Base-by-base conservation (phyloP, 176 grass and related monocot species). In the Carex cristatella region DNA sequence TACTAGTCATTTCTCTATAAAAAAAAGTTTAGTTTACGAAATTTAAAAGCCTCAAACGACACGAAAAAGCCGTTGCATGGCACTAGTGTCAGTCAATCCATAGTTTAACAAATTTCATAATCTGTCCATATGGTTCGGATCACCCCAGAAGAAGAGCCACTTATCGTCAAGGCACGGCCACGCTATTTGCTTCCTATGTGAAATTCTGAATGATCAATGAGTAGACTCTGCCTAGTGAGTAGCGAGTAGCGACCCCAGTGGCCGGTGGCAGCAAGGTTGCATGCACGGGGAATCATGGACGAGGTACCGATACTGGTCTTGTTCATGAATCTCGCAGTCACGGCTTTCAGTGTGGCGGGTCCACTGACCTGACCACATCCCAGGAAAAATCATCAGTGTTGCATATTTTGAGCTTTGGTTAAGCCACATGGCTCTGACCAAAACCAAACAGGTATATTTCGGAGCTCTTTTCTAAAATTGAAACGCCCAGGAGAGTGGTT, bases 191-290 rank as follows among this genome's bases (percentile, higher is more conserved):
- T 48, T 2, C 46, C 8, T 49, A 9, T 49, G 46, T 69, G 56
- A 99, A 87, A 99, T 84, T 75, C 44, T 89, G 90, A 99, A 99
- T 1, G 93, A 88, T 85, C 96, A 99, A 61, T 98, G 96, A 53
- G 11, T 91, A 99, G 1, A 91, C 96, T 3, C 33, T 35, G 33
- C 33, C 33, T 35, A 35, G 38, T 4, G 38, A 40, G 38, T 40
- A 40, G 38, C 37, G 37, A 40, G 38, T 69, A 99, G 84, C 49
- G 87, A 90, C 42, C 88, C 93, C 8, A 99, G 62, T 6, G 90
- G 84, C 0, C 96, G 88, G 2, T 89, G 69, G 88, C 96, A 94
- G 88, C 96, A 95, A 40, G 96, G 91, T 16, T 65, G 58, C 89
- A 88, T 81, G 90, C 93, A 99, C 0, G 76, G 88, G 62, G 85